Conservation (phyloP, 805 yeast genomes). For the Candida loeiensis region DNA sequence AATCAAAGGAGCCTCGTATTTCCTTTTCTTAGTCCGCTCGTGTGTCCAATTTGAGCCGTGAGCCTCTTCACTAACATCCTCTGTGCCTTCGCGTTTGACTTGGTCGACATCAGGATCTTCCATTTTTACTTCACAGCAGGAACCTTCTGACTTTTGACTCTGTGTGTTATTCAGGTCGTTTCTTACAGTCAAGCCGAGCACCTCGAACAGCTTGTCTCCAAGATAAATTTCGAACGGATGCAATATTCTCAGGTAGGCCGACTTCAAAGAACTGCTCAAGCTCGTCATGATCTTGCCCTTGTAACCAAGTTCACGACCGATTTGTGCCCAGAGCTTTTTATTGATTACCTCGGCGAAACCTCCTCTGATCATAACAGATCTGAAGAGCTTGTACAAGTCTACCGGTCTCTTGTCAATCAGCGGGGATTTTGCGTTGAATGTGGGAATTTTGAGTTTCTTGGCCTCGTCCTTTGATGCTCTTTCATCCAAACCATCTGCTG, state of each 20-base stretch:
- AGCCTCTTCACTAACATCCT: neutral
- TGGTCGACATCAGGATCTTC: no score
- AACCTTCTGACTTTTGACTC: no score
- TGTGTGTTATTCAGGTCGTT: no score
- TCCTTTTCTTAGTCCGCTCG: neutral
- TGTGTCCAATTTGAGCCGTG: neutral
- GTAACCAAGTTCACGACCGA: conserved; percentile 78
- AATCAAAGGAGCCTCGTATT: conserved; percentile 31
- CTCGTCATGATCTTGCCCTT: conserved; percentile 70
- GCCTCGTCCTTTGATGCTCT: neutral
- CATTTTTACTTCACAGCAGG: no score
- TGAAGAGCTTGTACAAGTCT: conserved; percentile 58
- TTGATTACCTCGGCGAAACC: conserved; percentile 63
- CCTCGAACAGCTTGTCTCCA: conserved; percentile 8
- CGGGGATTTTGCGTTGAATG: conserved; percentile 49
- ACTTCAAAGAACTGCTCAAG: conserved; percentile 60
- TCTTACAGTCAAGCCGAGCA: conserved; percentile 1
- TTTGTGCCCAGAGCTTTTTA: conserved; percentile 75
- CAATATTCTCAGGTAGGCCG: conserved; percentile 48
- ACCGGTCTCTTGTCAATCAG: conserved; percentile 62
- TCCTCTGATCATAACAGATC: conserved; percentile 60
- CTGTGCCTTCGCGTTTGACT: conserved; percentile 19
- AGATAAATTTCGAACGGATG: conserved; percentile 29
- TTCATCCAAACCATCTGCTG: neutral
- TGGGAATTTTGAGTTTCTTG: conserved; percentile 12